Conservation (phyloP, 2,329 filamentous ascomycete species). For the Exophiala sp. region DNA sequence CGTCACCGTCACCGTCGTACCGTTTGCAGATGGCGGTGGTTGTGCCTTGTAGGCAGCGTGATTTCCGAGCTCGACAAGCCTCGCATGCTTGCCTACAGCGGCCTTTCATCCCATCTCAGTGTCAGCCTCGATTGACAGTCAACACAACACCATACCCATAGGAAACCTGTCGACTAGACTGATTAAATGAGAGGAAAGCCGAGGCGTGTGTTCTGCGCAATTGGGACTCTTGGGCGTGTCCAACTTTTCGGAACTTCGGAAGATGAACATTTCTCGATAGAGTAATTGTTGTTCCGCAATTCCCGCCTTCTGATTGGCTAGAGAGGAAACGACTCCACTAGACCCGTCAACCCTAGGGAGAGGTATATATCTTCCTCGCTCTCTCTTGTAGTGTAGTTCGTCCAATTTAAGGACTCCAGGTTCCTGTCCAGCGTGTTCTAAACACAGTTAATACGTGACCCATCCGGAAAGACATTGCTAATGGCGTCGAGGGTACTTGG, state of each 20-base stretch:
- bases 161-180: too few relatives aligned
- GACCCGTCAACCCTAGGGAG: background rate
- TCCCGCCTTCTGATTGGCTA: constrained; percentile 3
- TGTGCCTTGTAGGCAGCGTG: constrained; percentile 13
- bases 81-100: constrained; percentile 18
- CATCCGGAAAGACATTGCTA: too few relatives aligned
- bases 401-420: background rate
- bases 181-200: too few relatives aligned
- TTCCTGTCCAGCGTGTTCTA: too few relatives aligned
- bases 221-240: too few relatives aligned
- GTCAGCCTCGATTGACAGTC: too few relatives aligned
- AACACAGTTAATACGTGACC: too few relatives aligned
- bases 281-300: constrained; percentile 2
- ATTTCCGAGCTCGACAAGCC: constrained; percentile 18
- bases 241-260: background rate
- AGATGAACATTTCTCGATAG: background rate
- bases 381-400: background rate
- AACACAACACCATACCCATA: too few relatives aligned
- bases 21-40: constrained; percentile 9
- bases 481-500: background rate
- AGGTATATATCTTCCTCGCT: background rate
- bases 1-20: too few relatives aligned
- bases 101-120: constrained; percentile 5
- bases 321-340: background rate
- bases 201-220: too few relatives aligned